Evolutionary conservation across 2,329 filamentous ascomycete genomes (phyloP).

Genomic region (Fusarium beomiforme): DNA sequence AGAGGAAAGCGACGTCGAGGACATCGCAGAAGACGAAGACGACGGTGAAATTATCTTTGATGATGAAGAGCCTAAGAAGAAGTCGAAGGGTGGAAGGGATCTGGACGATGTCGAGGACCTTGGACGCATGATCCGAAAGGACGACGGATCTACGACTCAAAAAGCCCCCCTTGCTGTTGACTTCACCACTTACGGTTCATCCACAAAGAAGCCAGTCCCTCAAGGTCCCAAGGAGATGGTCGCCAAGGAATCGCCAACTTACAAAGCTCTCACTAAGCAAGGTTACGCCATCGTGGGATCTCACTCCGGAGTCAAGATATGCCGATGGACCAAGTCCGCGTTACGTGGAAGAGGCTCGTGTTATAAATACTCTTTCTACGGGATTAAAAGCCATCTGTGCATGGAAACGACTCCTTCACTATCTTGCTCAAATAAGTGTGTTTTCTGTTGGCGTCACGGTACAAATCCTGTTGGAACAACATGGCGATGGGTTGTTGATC

Average conservation of each 20-base stretch:
- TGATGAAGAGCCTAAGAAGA: constrained; percentile 54
- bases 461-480: constrained; percentile 97
- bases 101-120: constrained; percentile 89
- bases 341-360: constrained; percentile 92
- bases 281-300: constrained; percentile 95
- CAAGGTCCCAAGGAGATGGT: constrained; percentile 88
- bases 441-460: constrained; percentile 98
- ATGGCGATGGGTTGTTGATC: constrained; percentile 96
- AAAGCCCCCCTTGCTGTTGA: constrained; percentile 77
- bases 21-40: constrained; percentile 67
- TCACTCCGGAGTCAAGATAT: constrained; percentile 97
- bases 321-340: constrained; percentile 97
- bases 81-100: constrained; percentile 48
- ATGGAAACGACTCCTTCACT: constrained; percentile 98
- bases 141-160: constrained; percentile 44
- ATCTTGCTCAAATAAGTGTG: constrained; percentile 97
- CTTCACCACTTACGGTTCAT: constrained; percentile 78
- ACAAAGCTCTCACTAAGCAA: constrained; percentile 90
- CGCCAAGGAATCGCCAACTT: constrained; percentile 87
- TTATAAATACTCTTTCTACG: constrained; percentile 98
- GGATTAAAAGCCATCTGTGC: constrained; percentile 94
- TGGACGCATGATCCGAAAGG: constrained; percentile 68
- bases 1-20: constrained; percentile 84
- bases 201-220: constrained; percentile 55
- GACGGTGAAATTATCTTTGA: constrained; percentile 61